Percentiles rank a stretch among this genome's conserved stretches.
phyloP scores from a whole-genome alignment of 2,329 filamentous ascomycete species.

The Cytospora leucostoma region DNA sequence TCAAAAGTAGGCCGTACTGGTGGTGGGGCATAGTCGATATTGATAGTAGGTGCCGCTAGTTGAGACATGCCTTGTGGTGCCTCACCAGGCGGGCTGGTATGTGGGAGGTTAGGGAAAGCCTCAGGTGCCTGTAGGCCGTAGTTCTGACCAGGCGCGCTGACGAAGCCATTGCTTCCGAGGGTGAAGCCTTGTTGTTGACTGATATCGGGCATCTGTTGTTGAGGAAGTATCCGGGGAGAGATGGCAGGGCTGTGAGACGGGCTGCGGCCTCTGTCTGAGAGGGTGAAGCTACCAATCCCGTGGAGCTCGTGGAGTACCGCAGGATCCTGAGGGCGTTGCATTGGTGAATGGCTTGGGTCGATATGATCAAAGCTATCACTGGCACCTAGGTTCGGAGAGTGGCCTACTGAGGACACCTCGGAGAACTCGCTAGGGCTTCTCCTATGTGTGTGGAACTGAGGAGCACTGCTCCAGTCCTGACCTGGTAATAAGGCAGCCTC shows the following conservation, averaged over 20 bases:
- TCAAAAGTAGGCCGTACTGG: constrained; percentile 68
- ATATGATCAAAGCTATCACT: constrained; percentile 78
- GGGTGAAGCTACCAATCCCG: constrained; percentile 76
- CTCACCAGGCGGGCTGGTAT: constrained; percentile 47
- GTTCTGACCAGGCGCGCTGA: constrained; percentile 41
- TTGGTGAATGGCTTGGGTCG: constrained; percentile 73
- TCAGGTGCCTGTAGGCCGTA: constrained; percentile 48
- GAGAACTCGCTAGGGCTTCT: constrained; percentile 89
- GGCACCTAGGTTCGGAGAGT: constrained; percentile 76
- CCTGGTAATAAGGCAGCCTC: constrained; percentile 57
- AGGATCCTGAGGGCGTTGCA: constrained; percentile 73
- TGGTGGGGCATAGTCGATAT: constrained; percentile 86
- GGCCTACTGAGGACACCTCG: constrained; percentile 80
- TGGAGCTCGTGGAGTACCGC: constrained; percentile 76
- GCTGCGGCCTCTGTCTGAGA: constrained; percentile 77
- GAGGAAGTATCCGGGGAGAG: constrained; percentile 61
- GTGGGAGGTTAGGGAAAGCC: constrained; percentile 54
- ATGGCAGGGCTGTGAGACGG: constrained; percentile 75
- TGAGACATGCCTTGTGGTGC: constrained; percentile 52
- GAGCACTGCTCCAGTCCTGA: constrained; percentile 54
- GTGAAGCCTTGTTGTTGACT: constrained; percentile 54
- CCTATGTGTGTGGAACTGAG: constrained; percentile 77
- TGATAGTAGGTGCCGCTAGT: constrained; percentile 88
- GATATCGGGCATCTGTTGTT: constrained; percentile 56
- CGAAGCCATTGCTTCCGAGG: constrained; percentile 46